Percentiles rank a stretch among this genome's conserved stretches.
Conservation (phyloP, 1,284 basidiomycete species). For the Cryptococcus sp. region DNA sequence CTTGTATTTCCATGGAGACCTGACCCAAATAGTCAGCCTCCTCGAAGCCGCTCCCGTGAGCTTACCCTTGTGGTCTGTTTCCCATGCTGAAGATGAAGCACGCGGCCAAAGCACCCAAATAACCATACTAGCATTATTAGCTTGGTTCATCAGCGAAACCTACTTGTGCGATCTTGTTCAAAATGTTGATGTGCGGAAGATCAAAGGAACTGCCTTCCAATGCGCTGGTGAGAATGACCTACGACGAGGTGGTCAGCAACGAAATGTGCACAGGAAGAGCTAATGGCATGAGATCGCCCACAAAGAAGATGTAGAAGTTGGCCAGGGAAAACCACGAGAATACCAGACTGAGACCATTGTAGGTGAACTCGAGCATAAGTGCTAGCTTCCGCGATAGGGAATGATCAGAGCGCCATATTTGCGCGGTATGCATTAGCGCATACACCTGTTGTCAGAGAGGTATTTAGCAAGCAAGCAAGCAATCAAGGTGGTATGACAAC, state of each 20-base stretch:
- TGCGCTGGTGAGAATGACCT: conserved; percentile 85
- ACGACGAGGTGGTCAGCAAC: not conserved
- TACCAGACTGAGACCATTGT: conserved; percentile 83
- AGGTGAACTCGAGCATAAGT: conserved; percentile 78
- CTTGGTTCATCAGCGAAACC: conserved; percentile 22
- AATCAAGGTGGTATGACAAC: not conserved
- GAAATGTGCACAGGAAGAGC: not conserved
- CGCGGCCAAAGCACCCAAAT: conserved; percentile 79
- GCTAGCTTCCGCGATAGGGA: conserved; percentile 71
- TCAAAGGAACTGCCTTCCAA: conserved; percentile 75
- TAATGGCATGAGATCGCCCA: conserved; percentile 55
- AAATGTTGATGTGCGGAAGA: conserved; percentile 68
- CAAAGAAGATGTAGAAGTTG: conserved; percentile 96
- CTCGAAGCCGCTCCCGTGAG: not conserved
- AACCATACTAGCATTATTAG: conserved; percentile 65
- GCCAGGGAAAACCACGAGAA: conserved; percentile 91
- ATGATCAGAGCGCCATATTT: conserved; percentile 83
- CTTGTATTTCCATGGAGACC: conserved; percentile 82
- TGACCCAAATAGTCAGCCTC: conserved; percentile 40
- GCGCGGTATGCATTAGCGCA: conserved; percentile 65
- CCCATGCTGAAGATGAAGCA: conserved; percentile 97
- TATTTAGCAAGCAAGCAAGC: conserved; percentile 37
- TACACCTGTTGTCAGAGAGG: conserved; percentile 41
- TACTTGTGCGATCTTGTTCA: conserved; percentile 78
- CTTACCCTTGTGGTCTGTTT: conserved; percentile 85